These are phyloP conservation scores for Amborella trichopoda DNA, from an alignment of 164 flowering plant genomes.

Conservation along the genomic window DNA sequence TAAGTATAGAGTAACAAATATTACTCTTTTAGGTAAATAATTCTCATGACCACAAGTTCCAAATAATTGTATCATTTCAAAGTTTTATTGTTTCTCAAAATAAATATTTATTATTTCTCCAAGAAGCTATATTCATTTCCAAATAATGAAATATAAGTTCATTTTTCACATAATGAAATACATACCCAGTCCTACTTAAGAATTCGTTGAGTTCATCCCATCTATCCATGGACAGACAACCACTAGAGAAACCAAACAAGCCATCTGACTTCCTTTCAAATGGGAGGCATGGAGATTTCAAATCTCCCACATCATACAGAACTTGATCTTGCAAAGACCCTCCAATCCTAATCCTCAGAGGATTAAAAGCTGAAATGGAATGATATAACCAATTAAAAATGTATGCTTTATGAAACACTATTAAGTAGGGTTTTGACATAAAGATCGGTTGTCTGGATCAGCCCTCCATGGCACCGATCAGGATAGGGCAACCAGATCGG, in stretches of 20 bases:
- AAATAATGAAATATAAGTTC: background rate
- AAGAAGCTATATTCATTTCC: background rate
- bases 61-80: background rate
- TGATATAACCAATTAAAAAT: background rate
- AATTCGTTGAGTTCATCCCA: conserved; percentile 63
- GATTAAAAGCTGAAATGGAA: conserved; percentile 21
- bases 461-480: no score
- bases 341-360: conserved; percentile 20
- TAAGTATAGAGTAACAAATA: background rate
- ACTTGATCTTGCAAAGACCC: conserved; percentile 28
- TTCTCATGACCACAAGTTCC: background rate
- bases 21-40: background rate
- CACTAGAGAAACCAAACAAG: conserved; percentile 54
- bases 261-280: conserved; percentile 28
- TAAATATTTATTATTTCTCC: background rate
- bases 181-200: conserved; percentile 46
- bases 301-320: conserved; percentile 21
- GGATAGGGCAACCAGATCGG: no score
- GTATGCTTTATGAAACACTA: background rate
- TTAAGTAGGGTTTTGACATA: background rate
- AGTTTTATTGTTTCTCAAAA: background rate
- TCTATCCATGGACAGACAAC: conserved; percentile 46
- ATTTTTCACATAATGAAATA: background rate
- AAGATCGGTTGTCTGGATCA: no score
- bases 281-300: conserved; percentile 29